Evolutionary conservation across 805 yeast species (phyloP).

Genomic region (Wickerhamomyces subpelliculosus): DNA sequence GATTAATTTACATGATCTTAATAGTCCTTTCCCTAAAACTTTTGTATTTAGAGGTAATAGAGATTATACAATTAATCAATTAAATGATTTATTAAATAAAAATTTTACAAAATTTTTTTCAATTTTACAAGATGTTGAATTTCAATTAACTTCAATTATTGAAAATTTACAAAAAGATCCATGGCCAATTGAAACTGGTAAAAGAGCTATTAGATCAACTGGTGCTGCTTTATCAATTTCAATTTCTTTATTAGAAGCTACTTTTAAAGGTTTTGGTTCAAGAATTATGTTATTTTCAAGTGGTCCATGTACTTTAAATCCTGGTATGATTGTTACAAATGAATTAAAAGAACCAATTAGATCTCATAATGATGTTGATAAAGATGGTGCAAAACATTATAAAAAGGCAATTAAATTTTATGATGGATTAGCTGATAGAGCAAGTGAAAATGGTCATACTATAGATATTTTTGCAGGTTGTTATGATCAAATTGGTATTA

Average conservation of each 20-base stretch:
- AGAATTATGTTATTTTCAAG: constrained; percentile 86
- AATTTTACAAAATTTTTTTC: constrained; percentile 56
- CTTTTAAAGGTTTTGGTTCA: constrained; percentile 81
- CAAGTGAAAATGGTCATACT: constrained; percentile 67
- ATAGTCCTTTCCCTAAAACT: constrained; percentile 60
- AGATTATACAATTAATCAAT: constrained; percentile 55
- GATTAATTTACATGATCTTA: constrained; percentile 83
- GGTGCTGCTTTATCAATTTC: constrained; percentile 92
- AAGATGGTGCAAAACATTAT: constrained; percentile 81
- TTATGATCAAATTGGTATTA: constrained; percentile 92
- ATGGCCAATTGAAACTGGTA: constrained; percentile 83
- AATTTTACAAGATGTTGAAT: constrained; percentile 74
- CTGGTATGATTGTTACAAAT: constrained; percentile 89
- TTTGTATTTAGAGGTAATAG: constrained; percentile 86
- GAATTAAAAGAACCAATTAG: constrained; percentile 94
- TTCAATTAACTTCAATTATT: constrained; percentile 69
- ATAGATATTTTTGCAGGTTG: constrained; percentile 92
- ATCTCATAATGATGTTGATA: constrained; percentile 94
- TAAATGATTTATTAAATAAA: constrained; percentile 49
- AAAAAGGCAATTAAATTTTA: constrained; percentile 81
- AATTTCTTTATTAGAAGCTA: constrained; percentile 68
- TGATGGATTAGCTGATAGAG: constrained; percentile 64
- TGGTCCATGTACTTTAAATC: constrained; percentile 92
- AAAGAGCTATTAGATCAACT: constrained; percentile 84
- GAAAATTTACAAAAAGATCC: constrained; percentile 75